Evolutionary conservation across 176 grass and related monocot species (phyloP), one percentile per base, ranked within the genome.

Genomic region (Elaeis guineensis): DNA sequence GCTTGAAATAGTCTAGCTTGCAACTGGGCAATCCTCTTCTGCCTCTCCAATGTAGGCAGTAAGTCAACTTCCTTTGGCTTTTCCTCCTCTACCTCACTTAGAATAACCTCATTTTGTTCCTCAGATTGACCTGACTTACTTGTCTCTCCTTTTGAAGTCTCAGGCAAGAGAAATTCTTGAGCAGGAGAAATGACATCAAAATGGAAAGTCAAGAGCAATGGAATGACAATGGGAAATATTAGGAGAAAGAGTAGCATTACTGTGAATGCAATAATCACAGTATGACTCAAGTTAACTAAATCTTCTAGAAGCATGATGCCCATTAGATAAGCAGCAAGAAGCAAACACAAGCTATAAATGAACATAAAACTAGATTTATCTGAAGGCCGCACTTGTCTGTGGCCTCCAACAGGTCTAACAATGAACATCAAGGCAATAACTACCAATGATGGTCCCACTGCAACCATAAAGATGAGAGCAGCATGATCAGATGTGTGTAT

Each of bases 231-330:
- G 0, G 90, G 82, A 66, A 66, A 51, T 54, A 86, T 20, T 54
- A 95, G 65, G 65, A 89, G 74, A 32, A 95, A 17, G 58, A 95
- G 67, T 28, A 95, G 75, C 73, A 95, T 55, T 19, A 63, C 49
- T 3, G 90, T 95, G 51, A 89, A 32, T 25, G 73, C 52, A 54
- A 63, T 21, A 58, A 73, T 70, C 66, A 79, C 17, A 64, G 28
- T 29, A 22, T 86, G 58, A 62, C 77, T 76, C 62, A 86, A 63
- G 48, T 83, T 61, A 55, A 95, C 16, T 19, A 90, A 72, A 74
- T 90, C 64, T 86, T 95, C 84, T 44, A 95, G 79, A 32, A 95
- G 67, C 86, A 95, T 90, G 70, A 90, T 79, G 24, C 82, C 82
- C 16, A 95, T 84, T 25, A 90, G 76, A 83, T 95, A 95, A 20